Conservation (phyloP, 176 grass and related monocot genomes). For the Raddia distichophylla region DNA sequence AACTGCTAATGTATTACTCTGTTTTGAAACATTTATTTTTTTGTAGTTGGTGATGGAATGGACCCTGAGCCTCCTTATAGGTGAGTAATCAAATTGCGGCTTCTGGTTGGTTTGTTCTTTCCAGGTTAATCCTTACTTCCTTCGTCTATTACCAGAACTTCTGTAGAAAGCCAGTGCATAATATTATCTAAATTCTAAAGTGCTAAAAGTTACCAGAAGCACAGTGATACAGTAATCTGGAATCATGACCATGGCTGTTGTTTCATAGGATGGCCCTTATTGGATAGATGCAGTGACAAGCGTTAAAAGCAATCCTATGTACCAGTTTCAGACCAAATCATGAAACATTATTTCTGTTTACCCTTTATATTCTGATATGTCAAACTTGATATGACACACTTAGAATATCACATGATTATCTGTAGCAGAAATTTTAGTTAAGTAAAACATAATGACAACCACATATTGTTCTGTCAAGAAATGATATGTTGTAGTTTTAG, state of each 20-base stretch:
- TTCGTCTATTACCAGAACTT: conserved; percentile 16
- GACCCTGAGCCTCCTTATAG: conserved; percentile 96
- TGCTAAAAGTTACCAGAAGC: neutral
- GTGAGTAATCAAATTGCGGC: conserved; percentile 41
- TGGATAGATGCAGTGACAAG: neutral
- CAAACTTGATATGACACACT: neutral
- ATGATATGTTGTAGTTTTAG: neutral
- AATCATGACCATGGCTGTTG: neutral
- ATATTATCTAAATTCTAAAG: conserved; percentile 3
- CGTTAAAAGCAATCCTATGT: neutral
- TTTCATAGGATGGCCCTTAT: neutral
- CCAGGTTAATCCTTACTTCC: neutral
- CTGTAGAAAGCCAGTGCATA: too few relatives aligned
- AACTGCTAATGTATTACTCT: conserved; percentile 4
- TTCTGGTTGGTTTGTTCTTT: neutral
- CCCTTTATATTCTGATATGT: neutral
- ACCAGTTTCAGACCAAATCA: neutral
- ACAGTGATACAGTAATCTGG: neutral
- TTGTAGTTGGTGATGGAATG: conserved; percentile 92
- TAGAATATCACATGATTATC: neutral
- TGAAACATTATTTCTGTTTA: neutral
- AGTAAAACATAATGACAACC: conserved; percentile 6
- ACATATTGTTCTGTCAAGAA: neutral
- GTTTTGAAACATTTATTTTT: conserved; percentile 29
- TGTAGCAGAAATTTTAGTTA: conserved; percentile 12